Percentiles rank a stretch among this genome's conserved stretches.
These are phyloP conservation scores for Tieghemiomyces parasiticus DNA, from an alignment of 192 early-diverging fungal genomes.

Conservation along the genomic window DNA sequence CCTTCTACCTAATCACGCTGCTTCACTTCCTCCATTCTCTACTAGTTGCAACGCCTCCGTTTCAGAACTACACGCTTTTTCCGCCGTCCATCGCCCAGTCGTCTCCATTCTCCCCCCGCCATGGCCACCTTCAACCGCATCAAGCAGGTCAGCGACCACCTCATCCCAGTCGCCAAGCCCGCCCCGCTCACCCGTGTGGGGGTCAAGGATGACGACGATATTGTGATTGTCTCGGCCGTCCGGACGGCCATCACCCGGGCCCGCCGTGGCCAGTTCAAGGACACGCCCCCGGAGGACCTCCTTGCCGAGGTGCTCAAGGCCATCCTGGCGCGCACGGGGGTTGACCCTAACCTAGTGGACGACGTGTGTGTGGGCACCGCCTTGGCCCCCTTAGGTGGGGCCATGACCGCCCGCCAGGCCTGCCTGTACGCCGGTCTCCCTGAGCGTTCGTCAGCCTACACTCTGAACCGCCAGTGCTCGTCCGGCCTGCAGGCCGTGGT, in stretches of 20 bases:
- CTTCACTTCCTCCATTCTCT: too few species aligned
- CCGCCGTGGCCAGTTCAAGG: conserved; percentile 85
- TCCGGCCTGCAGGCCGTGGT: conserved; percentile 81
- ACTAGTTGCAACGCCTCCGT: too few species aligned
- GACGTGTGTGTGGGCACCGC: conserved; percentile 95
- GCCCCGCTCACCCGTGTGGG: conserved; percentile 37
- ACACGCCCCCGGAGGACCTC: conserved; percentile 68
- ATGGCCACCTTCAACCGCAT: conserved; percentile 4
- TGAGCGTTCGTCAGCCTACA: conserved; percentile 58
- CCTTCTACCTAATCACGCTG: too few species aligned
- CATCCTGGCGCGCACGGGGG: conserved; percentile 52
- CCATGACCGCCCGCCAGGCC: conserved; percentile 81
- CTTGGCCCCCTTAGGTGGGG: conserved; percentile 74
- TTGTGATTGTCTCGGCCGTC: conserved; percentile 83
- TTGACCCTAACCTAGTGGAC: conserved; percentile 74
- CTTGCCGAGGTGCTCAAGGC: conserved; percentile 67
- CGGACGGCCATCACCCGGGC: conserved; percentile 81
- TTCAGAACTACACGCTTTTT: too few species aligned
- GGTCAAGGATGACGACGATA: conserved; percentile 73
- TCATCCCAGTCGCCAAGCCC: conserved; percentile 17
- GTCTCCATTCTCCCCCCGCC: neutral
- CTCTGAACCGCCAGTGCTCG: conserved; percentile 91
- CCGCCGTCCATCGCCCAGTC: too few species aligned
- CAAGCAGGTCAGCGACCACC: conserved; percentile 14
- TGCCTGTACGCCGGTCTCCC: conserved; percentile 85